These are phyloP conservation scores for Pseudotsuga menziesii DNA, from an alignment of 75 land plant species.

Conservation along the genomic window DNA sequence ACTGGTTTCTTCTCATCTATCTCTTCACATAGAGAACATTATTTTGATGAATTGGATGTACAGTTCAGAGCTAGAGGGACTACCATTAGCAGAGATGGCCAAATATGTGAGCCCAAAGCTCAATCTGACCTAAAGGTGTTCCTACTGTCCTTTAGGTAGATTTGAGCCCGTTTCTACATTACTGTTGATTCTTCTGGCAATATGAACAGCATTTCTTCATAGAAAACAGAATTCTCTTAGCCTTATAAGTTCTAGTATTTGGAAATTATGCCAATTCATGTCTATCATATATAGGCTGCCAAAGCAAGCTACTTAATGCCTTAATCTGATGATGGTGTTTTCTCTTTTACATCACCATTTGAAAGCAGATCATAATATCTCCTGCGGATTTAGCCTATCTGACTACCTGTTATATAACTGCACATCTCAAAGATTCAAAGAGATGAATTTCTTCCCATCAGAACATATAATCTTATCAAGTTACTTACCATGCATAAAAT, in stretches of 20 bases:
- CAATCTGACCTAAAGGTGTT: too few species aligned
- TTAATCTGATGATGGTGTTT: not conserved
- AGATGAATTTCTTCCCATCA: not conserved
- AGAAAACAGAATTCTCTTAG: too few species aligned
- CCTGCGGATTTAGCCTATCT: not conserved
- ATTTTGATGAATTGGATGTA: too few species aligned
- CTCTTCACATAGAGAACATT: too few species aligned
- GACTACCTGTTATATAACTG: not conserved
- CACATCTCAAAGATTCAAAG: not conserved
- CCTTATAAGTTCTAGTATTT: not conserved
- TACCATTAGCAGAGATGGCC: too few species aligned
- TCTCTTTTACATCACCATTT: not conserved
- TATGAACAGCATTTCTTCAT: too few species aligned
- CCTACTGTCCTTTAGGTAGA: too few species aligned
- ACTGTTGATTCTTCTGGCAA: not conserved
- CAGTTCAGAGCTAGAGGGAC: too few species aligned
- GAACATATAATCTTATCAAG: not conserved
- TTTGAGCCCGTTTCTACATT: not conserved
- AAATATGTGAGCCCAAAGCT: too few species aligned
- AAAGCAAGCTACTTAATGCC: not conserved
- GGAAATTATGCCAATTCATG: not conserved
- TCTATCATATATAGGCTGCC: not conserved
- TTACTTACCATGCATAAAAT: not conserved
- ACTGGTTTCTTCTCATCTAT: too few species aligned
- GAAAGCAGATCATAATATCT: not conserved